Conservation (phyloP, 2,329 filamentous ascomycete species). For the Beauveria medogensis region DNA sequence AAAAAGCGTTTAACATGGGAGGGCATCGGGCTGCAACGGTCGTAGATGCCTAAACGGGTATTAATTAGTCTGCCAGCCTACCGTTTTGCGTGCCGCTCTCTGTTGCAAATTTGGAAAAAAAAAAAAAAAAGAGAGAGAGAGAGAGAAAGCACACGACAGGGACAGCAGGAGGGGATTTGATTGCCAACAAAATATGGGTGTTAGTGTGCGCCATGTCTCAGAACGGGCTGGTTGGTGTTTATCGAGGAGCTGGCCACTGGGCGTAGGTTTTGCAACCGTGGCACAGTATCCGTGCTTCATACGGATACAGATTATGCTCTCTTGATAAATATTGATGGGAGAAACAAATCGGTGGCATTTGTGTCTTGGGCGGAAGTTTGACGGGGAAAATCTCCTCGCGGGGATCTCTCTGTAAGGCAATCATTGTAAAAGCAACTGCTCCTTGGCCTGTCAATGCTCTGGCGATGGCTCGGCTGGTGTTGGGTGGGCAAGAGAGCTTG, state of each 20-base stretch:
- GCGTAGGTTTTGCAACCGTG: too few species aligned
- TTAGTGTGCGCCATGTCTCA: too few species aligned
- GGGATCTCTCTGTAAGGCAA: too few species aligned
- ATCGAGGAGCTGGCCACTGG: background rate
- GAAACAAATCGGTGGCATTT: too few species aligned
- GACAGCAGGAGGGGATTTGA: background rate
- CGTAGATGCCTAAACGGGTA: background rate
- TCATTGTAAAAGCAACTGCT: too few species aligned
- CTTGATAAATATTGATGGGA: too few species aligned
- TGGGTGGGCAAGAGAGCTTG: background rate
- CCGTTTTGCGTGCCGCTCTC: background rate
- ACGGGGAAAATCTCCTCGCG: too few species aligned
- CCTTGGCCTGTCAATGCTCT: background rate
- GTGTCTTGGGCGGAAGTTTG: too few species aligned
- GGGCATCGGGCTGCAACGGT: background rate
- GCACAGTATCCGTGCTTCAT: too few species aligned
- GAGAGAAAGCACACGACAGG: background rate
- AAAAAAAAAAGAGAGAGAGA: background rate
- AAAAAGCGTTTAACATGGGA: background rate
- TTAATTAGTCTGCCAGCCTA: background rate
- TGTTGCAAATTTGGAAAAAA: background rate
- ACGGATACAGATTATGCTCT: too few species aligned
- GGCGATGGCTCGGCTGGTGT: background rate
- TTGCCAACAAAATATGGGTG: too few species aligned
- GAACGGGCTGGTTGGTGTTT: background rate